phyloP scores from a whole-genome alignment of 305 asterid genomes.

The Fraxinus greggii region DNA sequence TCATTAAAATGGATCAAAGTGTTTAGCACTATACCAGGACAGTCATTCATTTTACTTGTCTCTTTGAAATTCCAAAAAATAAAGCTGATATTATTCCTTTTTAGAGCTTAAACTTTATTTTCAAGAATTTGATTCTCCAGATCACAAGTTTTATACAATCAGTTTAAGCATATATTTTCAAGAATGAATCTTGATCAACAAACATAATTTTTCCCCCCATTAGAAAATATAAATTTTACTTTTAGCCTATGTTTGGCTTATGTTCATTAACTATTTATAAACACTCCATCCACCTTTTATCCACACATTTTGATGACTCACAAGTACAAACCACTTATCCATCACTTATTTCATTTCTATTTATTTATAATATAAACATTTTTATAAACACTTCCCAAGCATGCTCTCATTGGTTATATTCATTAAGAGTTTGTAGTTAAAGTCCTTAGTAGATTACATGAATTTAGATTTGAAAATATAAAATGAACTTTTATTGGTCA shows the following conservation, averaged over 20 bases:
- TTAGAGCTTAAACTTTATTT: conserved; percentile 18
- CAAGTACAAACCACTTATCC: too few relatives aligned
- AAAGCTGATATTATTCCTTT: conserved; percentile 4
- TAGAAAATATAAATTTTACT: neutral
- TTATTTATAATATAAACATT: too few relatives aligned
- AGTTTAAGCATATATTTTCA: neutral
- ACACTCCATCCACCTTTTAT: too few relatives aligned
- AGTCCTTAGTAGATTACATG: neutral
- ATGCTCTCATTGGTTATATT: neutral
- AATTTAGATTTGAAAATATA: neutral
- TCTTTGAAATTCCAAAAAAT: neutral
- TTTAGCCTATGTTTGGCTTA: too few relatives aligned
- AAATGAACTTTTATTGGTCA: neutral
- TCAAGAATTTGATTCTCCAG: neutral
- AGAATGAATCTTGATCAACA: conserved; percentile 10
- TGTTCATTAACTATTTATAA: too few relatives aligned
- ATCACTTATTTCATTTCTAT: too few relatives aligned
- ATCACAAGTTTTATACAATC: neutral
- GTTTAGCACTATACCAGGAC: conserved; percentile 17
- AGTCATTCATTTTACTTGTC: neutral
- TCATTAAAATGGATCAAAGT: conserved; percentile 18
- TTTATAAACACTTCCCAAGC: too few relatives aligned
- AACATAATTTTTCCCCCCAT: neutral
- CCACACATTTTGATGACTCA: too few relatives aligned
- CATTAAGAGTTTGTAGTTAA: neutral